A percentile compares a stretch with the other conserved stretches of the same genome.
Conservation (phyloP, 768 basidiomycete species). For the Boletus sp. region DNA sequence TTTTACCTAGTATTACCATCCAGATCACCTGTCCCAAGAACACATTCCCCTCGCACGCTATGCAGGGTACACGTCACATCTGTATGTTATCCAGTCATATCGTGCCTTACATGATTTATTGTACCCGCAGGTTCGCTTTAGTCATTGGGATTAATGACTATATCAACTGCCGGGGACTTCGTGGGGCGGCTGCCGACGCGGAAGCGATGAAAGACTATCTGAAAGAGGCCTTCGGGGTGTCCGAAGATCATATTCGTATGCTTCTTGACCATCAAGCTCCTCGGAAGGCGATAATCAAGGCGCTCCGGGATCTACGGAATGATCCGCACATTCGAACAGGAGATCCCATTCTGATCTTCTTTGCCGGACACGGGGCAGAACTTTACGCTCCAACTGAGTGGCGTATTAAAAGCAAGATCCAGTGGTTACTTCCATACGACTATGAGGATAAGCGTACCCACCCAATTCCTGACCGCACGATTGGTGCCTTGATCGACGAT, state of each 20-base stretch:
- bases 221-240: constrained; percentile 27
- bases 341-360: constrained; percentile 42
- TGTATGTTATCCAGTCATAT: no score
- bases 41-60: neutral
- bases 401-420: constrained; percentile 19
- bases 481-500: constrained; percentile 36
- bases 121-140: constrained; percentile 31
- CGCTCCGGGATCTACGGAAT: constrained; percentile 19
- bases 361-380: constrained; percentile 44
- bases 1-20: neutral
- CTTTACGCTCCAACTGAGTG: constrained; percentile 30
- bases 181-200: constrained; percentile 40
- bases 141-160: constrained; percentile 46
- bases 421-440: constrained; percentile 35
- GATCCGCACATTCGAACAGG: constrained; percentile 27
- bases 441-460: constrained; percentile 18
- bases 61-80: neutral
- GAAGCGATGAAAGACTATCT: constrained; percentile 37
- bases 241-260: constrained; percentile 33
- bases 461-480: constrained; percentile 45
- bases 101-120: neutral
- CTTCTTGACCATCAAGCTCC: constrained; percentile 40
- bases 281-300: constrained; percentile 33
- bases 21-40: neutral
- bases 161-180: constrained; percentile 26